phyloP scores from a whole-genome alignment of 2,329 filamentous ascomycete species.

The Sclerotinia nivalis region DNA sequence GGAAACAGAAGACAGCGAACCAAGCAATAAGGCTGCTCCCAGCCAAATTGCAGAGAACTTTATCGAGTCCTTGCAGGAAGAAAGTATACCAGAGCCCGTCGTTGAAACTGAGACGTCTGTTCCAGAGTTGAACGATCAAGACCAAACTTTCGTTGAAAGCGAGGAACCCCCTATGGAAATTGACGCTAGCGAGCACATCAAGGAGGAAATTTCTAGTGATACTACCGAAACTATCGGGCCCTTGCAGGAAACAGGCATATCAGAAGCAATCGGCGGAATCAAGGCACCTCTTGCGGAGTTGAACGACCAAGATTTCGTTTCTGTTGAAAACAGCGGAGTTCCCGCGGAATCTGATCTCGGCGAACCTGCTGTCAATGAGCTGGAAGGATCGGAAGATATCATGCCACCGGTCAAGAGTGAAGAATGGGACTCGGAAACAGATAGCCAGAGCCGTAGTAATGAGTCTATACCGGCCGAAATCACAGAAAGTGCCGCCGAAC shows the following conservation, averaged over 20 bases:
- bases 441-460: not conserved
- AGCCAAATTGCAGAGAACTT: not conserved
- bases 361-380: not conserved
- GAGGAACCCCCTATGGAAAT: not conserved
- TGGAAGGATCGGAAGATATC: not conserved
- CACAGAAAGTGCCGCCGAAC: not conserved
- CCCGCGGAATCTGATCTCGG: not conserved
- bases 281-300: not conserved
- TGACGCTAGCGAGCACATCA: not conserved
- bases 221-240: too few relatives aligned
- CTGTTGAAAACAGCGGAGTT: too few relatives aligned
- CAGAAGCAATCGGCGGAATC: not conserved
- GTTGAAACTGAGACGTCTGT: not conserved
- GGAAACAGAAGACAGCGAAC: not conserved
- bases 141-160: not conserved
- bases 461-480: not conserved
- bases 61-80: not conserved
- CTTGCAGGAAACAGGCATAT: too few relatives aligned
- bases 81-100: rapidly evolving
- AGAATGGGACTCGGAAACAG: not conserved
- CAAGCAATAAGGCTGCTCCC: not conserved
- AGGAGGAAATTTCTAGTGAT: not conserved
- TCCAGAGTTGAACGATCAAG: not conserved
- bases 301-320: rapidly evolving
- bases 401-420: not conserved